phyloP scores from a whole-genome alignment of 148 eudicot species.

The Gaultheria prostrata region DNA sequence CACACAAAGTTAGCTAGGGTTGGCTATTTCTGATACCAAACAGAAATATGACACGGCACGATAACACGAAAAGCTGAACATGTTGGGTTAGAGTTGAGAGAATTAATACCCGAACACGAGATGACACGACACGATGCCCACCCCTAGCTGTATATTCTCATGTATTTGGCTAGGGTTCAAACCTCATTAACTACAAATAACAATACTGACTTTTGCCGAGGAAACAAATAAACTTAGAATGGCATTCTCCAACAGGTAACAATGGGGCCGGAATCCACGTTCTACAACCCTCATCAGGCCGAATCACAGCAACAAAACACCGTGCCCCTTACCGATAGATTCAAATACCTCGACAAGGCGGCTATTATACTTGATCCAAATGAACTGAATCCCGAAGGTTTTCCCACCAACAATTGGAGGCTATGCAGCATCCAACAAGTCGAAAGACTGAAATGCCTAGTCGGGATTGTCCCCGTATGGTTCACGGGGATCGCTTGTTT shows the following conservation, averaged over 20 bases:
- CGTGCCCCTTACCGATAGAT: slow-evolving; percentile 25
- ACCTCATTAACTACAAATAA: too few species aligned
- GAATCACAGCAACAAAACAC: slow-evolving; percentile 11
- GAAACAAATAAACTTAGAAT: too few species aligned
- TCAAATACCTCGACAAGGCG: slow-evolving; percentile 61
- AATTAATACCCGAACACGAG: too few species aligned
- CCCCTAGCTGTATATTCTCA: too few species aligned
- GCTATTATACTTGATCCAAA: slow-evolving; percentile 34
- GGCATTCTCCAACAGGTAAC: neutral
- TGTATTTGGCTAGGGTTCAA: too few species aligned
- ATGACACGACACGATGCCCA: too few species aligned
- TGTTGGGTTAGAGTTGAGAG: too few species aligned
- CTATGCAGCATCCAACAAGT: slow-evolving; percentile 73
- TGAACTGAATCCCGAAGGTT: slow-evolving; percentile 42
- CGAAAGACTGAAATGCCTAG: slow-evolving; percentile 54
- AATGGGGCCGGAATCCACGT: neutral
- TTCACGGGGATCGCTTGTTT: slow-evolving; percentile 51
- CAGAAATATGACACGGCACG: too few species aligned
- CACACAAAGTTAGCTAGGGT: too few species aligned
- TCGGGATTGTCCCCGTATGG: slow-evolving; percentile 66
- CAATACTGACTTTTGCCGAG: too few species aligned
- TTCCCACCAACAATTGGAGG: slow-evolving; percentile 40
- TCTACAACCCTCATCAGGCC: slow-evolving; percentile 38
- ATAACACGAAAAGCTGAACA: too few species aligned
- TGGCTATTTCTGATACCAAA: too few species aligned